Base-by-base conservation (phyloP, 345 rosid species). In the Eucalyptus pauciflora region DNA sequence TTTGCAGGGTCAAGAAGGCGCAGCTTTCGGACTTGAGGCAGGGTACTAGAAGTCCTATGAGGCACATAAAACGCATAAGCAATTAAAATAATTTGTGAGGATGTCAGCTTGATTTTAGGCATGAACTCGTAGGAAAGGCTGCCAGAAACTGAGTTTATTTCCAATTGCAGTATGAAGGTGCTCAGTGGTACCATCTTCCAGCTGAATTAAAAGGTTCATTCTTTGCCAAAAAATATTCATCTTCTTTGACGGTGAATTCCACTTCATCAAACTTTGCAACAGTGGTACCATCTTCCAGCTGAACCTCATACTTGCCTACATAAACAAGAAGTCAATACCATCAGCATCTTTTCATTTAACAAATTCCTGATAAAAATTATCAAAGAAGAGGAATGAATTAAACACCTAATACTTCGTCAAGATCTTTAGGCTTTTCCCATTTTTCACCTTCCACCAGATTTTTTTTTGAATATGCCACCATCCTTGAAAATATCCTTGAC, bases 201-300 rank as follows among this genome's bases (percentile, higher is more conserved):
- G 33, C 33, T 33, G 33, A 33, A 33, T 33, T 33, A 33, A 33
- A 33, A 33, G 33, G 33, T 33, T 8, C 48, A 22, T 22, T 71
- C 27, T 29, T 64, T 64, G 37, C 37, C 33, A 80, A 27, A 15
- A 37, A 56, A 43, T 41, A 80, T 93, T 87, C 60, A 98, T 99
- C 99, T 2, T 96, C 96, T 87, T 91, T 91, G 6, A 96, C 99
- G 37, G 94, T 92, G 89, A 97, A 98, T 90, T 97, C 99, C 3
- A 94, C 94, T 54, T 96, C 96, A 87, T 95, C 98, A 81, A 95
- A 93, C 89, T 92, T 94, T 7, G 95, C 95, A 69, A 96, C 94
- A 37, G 93, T 90, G 0, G 97, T 90, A 20, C 99, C 98, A 92
- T 97, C 95, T 91, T 95, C 99, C 83, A 97, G 96, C 88, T 79